Base-by-base conservation (phyloP, 1,139 yeast species). In the Ashbya aceris region DNA sequence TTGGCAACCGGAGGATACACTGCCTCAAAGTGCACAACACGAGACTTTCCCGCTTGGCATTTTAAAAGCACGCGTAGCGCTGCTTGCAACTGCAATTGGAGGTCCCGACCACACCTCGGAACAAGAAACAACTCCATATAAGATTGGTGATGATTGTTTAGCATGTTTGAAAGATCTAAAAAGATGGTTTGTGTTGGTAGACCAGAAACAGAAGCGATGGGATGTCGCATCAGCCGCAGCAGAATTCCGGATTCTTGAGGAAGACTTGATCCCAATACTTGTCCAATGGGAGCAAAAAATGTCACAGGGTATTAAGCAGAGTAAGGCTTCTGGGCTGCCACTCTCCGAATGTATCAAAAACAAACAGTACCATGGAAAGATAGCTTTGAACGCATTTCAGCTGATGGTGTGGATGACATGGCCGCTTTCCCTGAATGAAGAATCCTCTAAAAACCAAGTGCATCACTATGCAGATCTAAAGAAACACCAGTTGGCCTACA, bases 221-320 rank as follows among this genome's bases (percentile, higher is more conserved):
- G 87, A 82, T 50, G 96, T 89, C 12, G 95, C 96, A 0, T 69
- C 84, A 39, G 95, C 96, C 0, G 83, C 94, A 51, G 84, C 89
- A 4, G 93, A 85, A 41, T 77, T 83, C 8, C 83, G 83, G 1
- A 68, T 91, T 27, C 80, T 89, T 3, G 61, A 70, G 2, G 78
- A 77, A 53, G 98, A 91, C 61, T 61, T 91, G 45, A 61, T 82
- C 9, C 83, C 82, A 7, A 86, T 93, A 30, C 61, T 91, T 38
- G 72, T 84, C 33, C 80, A 78, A 55, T 85, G 93, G 89, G 89
- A 85, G 40, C 60, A 60, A 10, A 67, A 66, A 14, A 46, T 49
- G 23, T 48, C 53, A 1, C 35, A 55, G 10, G 58, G 60, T 27
- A 60, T 54, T 23, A 65, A 56, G 45, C 50, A 50, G 43, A 53